These are phyloP conservation scores for Backusella psychrophila DNA, from an alignment of 192 early-diverging fungal genomes.

Conservation along the genomic window DNA sequence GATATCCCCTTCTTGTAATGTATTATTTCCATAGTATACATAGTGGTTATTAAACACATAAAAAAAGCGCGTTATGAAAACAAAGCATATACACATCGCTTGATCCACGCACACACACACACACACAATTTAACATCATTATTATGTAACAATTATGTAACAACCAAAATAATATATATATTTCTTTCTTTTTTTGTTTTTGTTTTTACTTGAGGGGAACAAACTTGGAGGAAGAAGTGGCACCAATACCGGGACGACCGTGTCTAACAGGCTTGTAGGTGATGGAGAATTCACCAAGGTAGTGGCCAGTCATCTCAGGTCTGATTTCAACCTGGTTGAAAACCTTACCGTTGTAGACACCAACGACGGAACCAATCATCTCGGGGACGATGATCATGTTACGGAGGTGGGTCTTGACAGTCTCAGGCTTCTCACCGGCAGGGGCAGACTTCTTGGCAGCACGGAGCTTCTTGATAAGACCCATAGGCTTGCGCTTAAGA, in stretches of 20 bases:
- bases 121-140: not conserved
- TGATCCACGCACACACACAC: not conserved
- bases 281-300: constrained; percentile 53
- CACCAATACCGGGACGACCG: constrained; percentile 99
- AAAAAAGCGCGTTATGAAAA: not conserved
- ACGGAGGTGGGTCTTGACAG: constrained; percentile 98
- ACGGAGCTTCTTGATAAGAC: constrained; percentile 99
- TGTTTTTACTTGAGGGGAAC: constrained; percentile 78
- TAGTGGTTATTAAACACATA: not conserved
- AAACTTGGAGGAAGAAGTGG: constrained; percentile 95
- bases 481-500: constrained; percentile 98
- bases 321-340: constrained; percentile 99
- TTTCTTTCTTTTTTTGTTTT: not conserved
- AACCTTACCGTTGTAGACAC: constrained; percentile 98
- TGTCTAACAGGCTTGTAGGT: constrained; percentile 99
- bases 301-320: constrained; percentile 36
- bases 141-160: not conserved
- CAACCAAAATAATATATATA: constrained; percentile 3
- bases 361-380: constrained; percentile 97
- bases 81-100: not conserved
- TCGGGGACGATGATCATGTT: constrained; percentile 99
- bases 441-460: constrained; percentile 93
- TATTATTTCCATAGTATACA: too few relatives aligned
- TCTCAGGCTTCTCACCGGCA: constrained; percentile 88
- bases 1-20: not conserved